Base-by-base conservation (phyloP, 768 basidiomycete species). In the Dendrothele bispora region DNA sequence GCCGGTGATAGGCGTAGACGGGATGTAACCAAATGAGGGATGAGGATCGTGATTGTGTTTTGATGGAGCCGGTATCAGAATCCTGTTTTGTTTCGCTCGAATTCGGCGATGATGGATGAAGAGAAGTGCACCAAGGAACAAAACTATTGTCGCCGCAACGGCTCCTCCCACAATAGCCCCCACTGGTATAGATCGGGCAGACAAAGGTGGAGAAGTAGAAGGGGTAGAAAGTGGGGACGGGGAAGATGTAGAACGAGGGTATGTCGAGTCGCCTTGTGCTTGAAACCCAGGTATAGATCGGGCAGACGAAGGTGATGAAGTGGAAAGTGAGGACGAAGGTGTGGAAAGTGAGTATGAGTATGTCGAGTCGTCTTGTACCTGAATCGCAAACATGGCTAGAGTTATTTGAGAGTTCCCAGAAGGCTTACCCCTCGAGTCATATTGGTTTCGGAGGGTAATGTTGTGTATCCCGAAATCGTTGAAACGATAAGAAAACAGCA, bases 121-220 rank as follows among this genome's bases (percentile, higher is more conserved):
- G n/a, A n/a, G n/a, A n/a, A n/a, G n/a, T n/a, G n/a, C n/a, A n/a
- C n/a, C n/a, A n/a, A n/a, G n/a, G n/a, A n/a, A n/a, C n/a, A n/a
- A n/a, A n/a, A n/a, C n/a, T n/a, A n/a, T n/a, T n/a, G n/a, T 46
- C 2, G 68, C 74, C n/a, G 73, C 74, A 17, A 74, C 59, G 1
- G 69, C 61, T 17, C 69, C 68, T 6, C 73, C 75, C 11, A 75
- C 61, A 35, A 78, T 72, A 22, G 69, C 60, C 2, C 63, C 69
- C 0, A 65, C 58, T 29, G 62, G 55, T 18, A 46, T 24, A 12
- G 53, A 46, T 15, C 46, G 17, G 7, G 48, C 27, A 18, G 32
- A 22, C 22, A 50, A 48, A 15, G 47, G 11, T 2, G 51, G 22
- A 12, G 58, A 14, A 5, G 44, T 12, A 6, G 43, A 20, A 1